phyloP scores from a whole-genome alignment of 495 filamentous ascomycete genomes.

The Trichoderma erinaceum region DNA sequence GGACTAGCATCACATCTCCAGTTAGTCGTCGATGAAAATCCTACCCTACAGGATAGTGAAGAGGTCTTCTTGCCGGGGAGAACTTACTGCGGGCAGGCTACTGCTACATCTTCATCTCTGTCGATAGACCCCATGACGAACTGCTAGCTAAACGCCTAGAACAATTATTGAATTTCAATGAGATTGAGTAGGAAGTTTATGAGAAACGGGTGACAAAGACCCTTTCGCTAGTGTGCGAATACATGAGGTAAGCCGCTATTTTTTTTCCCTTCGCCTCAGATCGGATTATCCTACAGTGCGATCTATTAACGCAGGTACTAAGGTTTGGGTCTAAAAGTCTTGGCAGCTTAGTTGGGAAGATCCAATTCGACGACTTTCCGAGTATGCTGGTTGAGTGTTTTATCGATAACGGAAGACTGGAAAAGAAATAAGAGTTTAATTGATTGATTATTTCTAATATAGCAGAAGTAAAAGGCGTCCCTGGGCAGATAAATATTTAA shows the following conservation, averaged over 20 bases:
- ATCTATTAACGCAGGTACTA: neutral
- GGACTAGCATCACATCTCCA: constrained; percentile 36
- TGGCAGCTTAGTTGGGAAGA: neutral
- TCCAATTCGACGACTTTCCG: neutral
- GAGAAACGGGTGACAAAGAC: neutral
- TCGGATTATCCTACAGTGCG: no score
- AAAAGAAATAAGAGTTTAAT: no score
- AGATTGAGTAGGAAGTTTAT: neutral
- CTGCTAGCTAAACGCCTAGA: neutral
- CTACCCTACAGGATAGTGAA: neutral
- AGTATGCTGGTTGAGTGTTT: no score
- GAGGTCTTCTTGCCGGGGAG: neutral
- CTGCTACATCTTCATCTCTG: neutral
- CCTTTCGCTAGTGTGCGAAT: neutral
- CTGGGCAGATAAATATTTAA: neutral
- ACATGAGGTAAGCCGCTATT: neutral
- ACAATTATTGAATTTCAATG: neutral
- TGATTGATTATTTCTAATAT: no score
- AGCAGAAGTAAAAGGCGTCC: neutral
- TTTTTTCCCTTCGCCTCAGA: neutral
- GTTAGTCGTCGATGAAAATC: constrained; percentile 16
- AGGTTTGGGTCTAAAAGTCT: neutral
- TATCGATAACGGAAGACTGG: no score
- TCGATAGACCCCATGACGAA: neutral
- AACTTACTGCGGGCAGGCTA: neutral